Percentiles rank a stretch among this genome's conserved stretches.
phyloP scores from a whole-genome alignment of 2,329 filamentous ascomycete genomes.

The Ustulina deusta region DNA sequence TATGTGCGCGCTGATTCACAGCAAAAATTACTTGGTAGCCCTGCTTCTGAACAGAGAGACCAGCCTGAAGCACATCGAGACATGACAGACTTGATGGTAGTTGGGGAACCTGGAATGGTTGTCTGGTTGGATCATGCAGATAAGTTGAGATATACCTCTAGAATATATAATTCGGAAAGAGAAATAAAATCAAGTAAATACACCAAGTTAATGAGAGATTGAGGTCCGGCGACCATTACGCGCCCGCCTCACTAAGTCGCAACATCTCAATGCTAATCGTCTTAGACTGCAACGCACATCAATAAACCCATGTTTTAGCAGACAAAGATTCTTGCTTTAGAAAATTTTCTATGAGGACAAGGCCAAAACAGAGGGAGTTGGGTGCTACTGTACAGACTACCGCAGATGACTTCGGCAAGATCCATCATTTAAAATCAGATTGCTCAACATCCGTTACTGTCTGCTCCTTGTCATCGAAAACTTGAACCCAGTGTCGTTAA shows the following conservation, averaged over 20 bases:
- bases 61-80: constrained; percentile 2
- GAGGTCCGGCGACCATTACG: background rate
- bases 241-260: background rate
- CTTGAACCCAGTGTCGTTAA: background rate
- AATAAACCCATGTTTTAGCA: background rate
- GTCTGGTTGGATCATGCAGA: background rate
- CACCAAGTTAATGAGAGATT: background rate
- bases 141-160: background rate
- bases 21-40: background rate
- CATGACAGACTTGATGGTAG: background rate
- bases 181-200: background rate
- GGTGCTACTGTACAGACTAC: background rate
- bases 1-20: background rate
- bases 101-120: background rate
- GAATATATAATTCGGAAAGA: background rate
- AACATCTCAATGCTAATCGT: background rate
- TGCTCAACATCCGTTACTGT: background rate
- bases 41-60: background rate
- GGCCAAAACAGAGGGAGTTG: background rate
- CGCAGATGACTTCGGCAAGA: background rate
- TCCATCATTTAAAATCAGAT: background rate
- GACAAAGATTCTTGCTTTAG: background rate
- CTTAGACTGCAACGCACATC: background rate
- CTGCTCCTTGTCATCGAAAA: background rate
- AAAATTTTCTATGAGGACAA: background rate